phyloP scores from a whole-genome alignment of 352 stramenopile genomes.

The Pythium folliculosum region DNA sequence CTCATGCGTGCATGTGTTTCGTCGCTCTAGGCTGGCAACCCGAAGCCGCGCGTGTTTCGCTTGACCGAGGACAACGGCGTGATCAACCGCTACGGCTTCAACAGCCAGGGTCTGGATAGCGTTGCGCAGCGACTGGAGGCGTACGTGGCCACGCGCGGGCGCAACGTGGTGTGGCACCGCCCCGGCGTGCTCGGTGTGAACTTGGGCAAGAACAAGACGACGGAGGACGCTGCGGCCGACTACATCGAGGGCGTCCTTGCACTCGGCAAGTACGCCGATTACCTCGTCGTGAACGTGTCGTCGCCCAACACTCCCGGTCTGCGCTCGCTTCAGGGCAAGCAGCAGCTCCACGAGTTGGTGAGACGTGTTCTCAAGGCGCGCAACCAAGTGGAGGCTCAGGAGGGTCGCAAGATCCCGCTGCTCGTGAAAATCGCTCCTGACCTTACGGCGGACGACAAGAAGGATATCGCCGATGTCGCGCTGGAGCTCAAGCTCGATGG shows the following conservation, averaged over 20 bases:
- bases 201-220: constrained; percentile 98
- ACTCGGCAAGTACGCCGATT: constrained; percentile 95
- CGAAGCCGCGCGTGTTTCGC: constrained; percentile 96
- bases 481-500: constrained; percentile 91
- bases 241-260: constrained; percentile 91
- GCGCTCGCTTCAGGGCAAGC: constrained; percentile 77
- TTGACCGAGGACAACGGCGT: constrained; percentile 93
- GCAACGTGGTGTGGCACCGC: constrained; percentile 41
- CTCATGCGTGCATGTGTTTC: too few relatives aligned
- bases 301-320: constrained; percentile 94
- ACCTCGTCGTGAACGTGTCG: constrained; percentile 98
- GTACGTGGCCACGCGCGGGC: constrained; percentile 50
- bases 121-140: constrained; percentile 71
- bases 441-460: constrained; percentile 93
- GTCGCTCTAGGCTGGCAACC: constrained; percentile 84
- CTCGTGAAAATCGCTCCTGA: constrained; percentile 98
- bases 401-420: constrained; percentile 83
- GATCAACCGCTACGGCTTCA: constrained; percentile 99
- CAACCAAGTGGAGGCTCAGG: constrained; percentile 53
- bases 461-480: constrained; percentile 93
- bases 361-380: constrained; percentile 68
- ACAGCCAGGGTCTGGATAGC: constrained; percentile 89
- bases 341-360: constrained; percentile 80
- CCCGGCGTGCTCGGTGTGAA: constrained; percentile 94
- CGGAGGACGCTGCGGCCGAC: constrained; percentile 78